These are phyloP conservation scores for Colletotrichum neosansevieriae DNA, from an alignment of 2,329 filamentous ascomycete genomes.

Conservation along the genomic window DNA sequence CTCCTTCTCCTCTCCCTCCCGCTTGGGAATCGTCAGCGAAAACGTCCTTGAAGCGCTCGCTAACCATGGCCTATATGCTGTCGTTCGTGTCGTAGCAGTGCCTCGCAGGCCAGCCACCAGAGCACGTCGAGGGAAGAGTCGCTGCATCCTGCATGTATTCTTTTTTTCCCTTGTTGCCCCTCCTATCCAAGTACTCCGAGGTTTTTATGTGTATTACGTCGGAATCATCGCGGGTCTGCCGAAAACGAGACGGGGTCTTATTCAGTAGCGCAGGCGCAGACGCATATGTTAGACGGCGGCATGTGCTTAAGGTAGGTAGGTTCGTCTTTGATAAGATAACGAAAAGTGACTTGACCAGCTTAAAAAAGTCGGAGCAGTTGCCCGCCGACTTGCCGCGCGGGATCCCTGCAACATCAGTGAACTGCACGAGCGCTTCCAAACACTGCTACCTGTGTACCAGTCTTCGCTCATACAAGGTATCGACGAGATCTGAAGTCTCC, in stretches of 20 bases:
- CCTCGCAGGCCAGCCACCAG: conserved; percentile 13
- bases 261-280: conserved; percentile 15
- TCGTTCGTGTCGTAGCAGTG: background rate
- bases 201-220: background rate
- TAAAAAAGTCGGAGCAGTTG: conserved; percentile 19
- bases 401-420: conserved; percentile 17
- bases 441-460: too few species aligned
- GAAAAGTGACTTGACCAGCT: background rate
- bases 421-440: background rate
- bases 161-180: background rate
- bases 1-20: conserved; percentile 47
- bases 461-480: too few species aligned
- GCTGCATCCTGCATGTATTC: conserved; percentile 22
- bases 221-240: conserved; percentile 23
- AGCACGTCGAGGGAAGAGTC: conserved; percentile 14
- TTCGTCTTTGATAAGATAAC: conserved; percentile 34
- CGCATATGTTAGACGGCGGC: conserved; percentile 22
- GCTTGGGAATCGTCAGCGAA: conserved; percentile 43
- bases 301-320: background rate
- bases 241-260: conserved; percentile 9
- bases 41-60: conserved; percentile 42
- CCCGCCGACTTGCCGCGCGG: conserved; percentile 26
- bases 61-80: background rate
- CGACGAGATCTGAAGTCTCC: too few species aligned
- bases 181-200: conserved; percentile 11